Evolutionary conservation across 208 protist species (phyloP), one percentile per base, ranked within the genome.

Genomic region (Sergeia podlipaevii): DNA sequence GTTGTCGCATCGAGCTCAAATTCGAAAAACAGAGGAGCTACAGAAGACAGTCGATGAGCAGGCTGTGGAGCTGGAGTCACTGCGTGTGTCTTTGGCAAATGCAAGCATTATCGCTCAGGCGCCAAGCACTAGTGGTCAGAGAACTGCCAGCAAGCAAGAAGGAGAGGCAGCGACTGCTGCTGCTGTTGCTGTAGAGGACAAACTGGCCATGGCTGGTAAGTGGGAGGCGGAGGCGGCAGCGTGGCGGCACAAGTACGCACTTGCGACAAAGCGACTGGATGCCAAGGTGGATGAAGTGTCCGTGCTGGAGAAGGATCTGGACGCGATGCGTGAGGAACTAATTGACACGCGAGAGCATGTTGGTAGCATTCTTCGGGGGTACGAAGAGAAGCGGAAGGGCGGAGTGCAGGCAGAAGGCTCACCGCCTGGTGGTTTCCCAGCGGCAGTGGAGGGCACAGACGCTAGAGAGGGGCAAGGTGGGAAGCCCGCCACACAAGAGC

Each of bases 171-270:
- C n/a, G n/a, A n/a, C n/a, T n/a, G n/a, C n/a, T n/a, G n/a, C n/a
- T n/a, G n/a, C n/a, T n/a, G n/a, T n/a, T n/a, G n/a, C 20, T 23
- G 13, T 50, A 8, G 60, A 69, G 21, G 65, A 71, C 53, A 29
- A 43, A 3, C 39, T 20, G 4, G 71, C 77, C 0, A 50, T 69
- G 4, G 42, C 56, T 28, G 46, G 57, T 8, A 72, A 71, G 43
- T 88, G 73, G 57, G 81, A 95, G 64, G 63, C 80, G 1, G 88
- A 95, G 60, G 70, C 74, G 8, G 74, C 65, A 2, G 74, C 71
- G 20, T 95, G 77, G 72, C 66, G 73, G n/a, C 83, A 95, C 46
- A 90, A 87, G 57, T 89, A 80, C 58, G 49, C 43, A 15, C 66
- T 92, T 4, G 77, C 70, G 27, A 59, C 74, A 21, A 84, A 74